Conservation (phyloP, 225 moss, liverwort and hornwort species). For the Lunularia cruciata region DNA sequence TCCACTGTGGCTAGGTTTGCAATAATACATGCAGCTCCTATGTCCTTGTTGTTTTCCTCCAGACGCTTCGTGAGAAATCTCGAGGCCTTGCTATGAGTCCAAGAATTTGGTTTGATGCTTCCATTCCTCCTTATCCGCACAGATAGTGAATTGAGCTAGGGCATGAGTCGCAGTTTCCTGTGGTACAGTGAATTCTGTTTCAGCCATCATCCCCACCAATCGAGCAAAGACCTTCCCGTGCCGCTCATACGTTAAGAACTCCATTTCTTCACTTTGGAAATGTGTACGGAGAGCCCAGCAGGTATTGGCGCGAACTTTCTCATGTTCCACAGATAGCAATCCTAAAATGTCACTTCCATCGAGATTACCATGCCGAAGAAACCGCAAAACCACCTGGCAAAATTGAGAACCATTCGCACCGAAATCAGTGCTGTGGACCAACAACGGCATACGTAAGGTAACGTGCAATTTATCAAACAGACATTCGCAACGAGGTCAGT, state of each 20-base stretch:
- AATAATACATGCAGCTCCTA: not conserved
- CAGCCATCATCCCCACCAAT: not conserved
- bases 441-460: not conserved
- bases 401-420: not conserved
- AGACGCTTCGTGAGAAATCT: not conserved
- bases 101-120: not conserved
- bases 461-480: too few species aligned
- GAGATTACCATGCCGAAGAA: not conserved
- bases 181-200: not conserved
- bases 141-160: not conserved
- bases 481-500: too few species aligned
- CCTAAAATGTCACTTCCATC: not conserved
- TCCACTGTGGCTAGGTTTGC: not conserved
- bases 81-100: not conserved
- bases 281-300: not conserved
- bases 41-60: not conserved
- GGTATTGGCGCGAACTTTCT: not conserved
- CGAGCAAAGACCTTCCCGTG: not conserved
- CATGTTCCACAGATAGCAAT: not conserved
- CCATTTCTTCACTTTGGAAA: not conserved
- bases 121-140: not conserved
- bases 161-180: not conserved
- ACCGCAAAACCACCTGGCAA: not conserved
- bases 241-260: not conserved
- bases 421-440: not conserved